These are phyloP conservation scores for Citrus reticulata DNA, from an alignment of 345 rosid species.

Conservation along the genomic window DNA sequence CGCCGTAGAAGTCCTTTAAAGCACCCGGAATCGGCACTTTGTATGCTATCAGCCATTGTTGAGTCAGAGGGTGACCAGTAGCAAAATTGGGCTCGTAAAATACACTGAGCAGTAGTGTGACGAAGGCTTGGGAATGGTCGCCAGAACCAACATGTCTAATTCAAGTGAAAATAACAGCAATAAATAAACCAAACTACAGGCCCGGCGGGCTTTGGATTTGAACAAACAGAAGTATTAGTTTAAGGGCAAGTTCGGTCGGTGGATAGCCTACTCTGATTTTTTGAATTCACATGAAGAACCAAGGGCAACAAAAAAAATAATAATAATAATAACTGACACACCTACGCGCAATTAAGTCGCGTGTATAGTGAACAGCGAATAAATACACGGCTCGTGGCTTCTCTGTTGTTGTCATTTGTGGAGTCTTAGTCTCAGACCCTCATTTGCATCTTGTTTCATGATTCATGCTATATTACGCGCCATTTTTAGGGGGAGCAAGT, in stretches of 20 bases:
- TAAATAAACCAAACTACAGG: background rate
- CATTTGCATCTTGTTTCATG: background rate
- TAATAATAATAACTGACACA: background rate
- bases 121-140: background rate
- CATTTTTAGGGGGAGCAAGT: background rate
- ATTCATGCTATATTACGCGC: background rate
- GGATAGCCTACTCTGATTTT: constrained; percentile 24
- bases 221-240: background rate
- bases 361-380: background rate
- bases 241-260: background rate
- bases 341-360: constrained; percentile 3
- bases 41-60: constrained; percentile 29
- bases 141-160: background rate
- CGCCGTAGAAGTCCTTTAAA: constrained; percentile 53
- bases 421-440: too few species aligned
- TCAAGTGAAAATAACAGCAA: background rate
- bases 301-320: background rate
- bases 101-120: constrained; percentile 5
- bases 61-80: background rate
- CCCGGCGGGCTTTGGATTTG: constrained; percentile 29
- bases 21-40: constrained; percentile 51
- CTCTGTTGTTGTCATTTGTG: background rate
- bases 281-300: constrained; percentile 32
- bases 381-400: background rate
- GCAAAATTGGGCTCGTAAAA: background rate